Evolutionary conservation across 805 yeast species (phyloP).

Genomic region (Kuraishia cidri): DNA sequence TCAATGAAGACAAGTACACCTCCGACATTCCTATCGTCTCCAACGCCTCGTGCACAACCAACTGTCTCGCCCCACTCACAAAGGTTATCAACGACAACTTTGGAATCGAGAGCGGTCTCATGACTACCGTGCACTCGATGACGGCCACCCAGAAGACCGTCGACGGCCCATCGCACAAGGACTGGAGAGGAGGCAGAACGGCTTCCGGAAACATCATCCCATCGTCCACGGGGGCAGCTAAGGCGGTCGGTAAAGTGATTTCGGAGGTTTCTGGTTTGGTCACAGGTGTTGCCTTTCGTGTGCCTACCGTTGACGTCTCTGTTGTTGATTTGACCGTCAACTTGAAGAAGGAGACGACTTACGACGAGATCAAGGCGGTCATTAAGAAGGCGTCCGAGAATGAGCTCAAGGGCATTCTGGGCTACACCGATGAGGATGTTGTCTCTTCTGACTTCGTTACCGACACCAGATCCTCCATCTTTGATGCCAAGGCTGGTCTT

Average conservation of each 20-base stretch:
- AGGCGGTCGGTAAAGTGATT: constrained; percentile 94
- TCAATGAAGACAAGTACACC: constrained; percentile 73
- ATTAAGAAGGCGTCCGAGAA: constrained; percentile 73
- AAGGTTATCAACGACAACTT: constrained; percentile 80
- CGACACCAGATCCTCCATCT: constrained; percentile 79
- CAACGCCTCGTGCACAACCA: constrained; percentile 94
- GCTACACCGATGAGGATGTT: constrained; percentile 89
- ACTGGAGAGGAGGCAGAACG: constrained; percentile 98
- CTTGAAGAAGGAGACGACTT: constrained; percentile 66
- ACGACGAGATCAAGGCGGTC: constrained; percentile 75
- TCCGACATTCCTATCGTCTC: constrained; percentile 71
- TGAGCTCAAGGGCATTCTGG: constrained; percentile 71
- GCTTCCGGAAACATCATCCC: constrained; percentile 95
- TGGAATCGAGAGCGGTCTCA: constrained; percentile 86
- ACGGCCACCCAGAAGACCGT: constrained; percentile 96
- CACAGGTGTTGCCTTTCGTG: constrained; percentile 91
- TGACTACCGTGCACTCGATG: constrained; percentile 95
- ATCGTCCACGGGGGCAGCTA: constrained; percentile 95
- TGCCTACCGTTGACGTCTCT: constrained; percentile 89
- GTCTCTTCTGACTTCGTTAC: constrained; percentile 86
- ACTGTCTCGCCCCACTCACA: constrained; percentile 92
- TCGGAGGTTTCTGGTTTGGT: constrained; percentile 87
- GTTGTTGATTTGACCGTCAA: constrained; percentile 89
- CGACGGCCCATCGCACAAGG: constrained; percentile 96
- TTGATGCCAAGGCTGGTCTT: constrained; percentile 89